A percentile compares a stretch with the other conserved stretches of the same genome.
These are phyloP conservation scores for Balamuthia mandrillaris DNA, from an alignment of 208 protist genomes.

Conservation along the genomic window DNA sequence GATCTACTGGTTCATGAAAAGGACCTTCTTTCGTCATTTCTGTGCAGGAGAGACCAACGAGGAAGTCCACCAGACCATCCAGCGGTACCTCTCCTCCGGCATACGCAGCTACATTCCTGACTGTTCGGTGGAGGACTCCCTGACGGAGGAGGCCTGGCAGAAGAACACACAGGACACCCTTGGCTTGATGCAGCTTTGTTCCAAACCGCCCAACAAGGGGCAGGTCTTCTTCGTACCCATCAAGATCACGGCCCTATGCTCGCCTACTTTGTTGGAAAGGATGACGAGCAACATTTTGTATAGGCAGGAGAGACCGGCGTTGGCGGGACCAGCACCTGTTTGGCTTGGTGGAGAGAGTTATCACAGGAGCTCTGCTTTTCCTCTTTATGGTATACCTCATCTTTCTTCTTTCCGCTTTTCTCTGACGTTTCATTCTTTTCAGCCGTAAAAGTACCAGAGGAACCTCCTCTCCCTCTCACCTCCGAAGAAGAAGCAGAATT, in stretches of 20 bases:
- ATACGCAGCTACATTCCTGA: conserved; percentile 19
- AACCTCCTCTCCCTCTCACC: neutral
- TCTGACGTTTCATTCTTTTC: neutral
- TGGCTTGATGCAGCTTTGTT: no score
- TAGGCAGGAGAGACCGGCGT: no score
- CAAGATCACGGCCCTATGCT: neutral
- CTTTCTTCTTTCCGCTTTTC: neutral
- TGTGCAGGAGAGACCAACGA: conserved; percentile 1
- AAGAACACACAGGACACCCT: no score
- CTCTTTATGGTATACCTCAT: neutral
- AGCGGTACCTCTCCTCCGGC: neutral
- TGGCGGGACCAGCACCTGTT: no score
- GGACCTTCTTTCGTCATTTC: conserved; percentile 17
- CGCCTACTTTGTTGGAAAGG: neutral
- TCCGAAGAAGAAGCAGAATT: neutral
- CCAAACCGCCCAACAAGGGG: neutral
- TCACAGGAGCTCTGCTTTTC: neutral
- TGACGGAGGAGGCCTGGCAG: no score
- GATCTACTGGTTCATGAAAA: neutral
- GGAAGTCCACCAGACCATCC: neutral
- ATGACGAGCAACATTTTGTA: conserved; percentile 14
- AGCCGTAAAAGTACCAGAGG: neutral
- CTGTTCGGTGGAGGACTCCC: neutral
- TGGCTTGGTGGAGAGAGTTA: neutral
- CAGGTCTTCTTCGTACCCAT: neutral